A percentile compares a stretch with the other conserved stretches of the same genome.
phyloP scores from a whole-genome alignment of 2,329 filamentous ascomycete genomes.

The Colletotrichum sp. region DNA sequence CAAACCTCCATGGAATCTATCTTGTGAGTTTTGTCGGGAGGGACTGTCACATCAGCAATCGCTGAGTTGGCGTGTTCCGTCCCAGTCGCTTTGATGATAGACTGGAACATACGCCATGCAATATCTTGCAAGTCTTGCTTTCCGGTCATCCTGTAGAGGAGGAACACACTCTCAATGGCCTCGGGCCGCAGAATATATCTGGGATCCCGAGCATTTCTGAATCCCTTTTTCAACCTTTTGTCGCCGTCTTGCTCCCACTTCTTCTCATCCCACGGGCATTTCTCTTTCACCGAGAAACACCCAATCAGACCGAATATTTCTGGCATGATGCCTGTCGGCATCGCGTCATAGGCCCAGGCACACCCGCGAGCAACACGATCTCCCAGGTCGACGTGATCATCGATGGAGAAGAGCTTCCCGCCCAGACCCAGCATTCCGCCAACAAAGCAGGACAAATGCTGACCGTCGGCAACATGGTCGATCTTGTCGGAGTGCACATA shows the following conservation, averaged over 20 bases:
- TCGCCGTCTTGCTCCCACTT: constrained; percentile 25
- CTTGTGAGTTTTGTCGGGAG: constrained; percentile 46
- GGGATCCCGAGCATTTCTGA: constrained; percentile 59
- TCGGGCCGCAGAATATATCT: constrained; percentile 56
- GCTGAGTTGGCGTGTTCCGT: constrained; percentile 55
- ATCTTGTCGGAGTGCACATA: constrained; percentile 22
- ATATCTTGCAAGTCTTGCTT: constrained; percentile 51
- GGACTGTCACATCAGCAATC: constrained; percentile 54
- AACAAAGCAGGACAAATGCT: constrained; percentile 56
- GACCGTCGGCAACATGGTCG: constrained; percentile 34
- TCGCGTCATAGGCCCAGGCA: constrained; percentile 54
- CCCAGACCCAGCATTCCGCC: constrained; percentile 57
- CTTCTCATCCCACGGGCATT: constrained; percentile 50
- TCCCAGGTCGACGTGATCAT: constrained; percentile 47
- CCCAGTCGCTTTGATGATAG: constrained; percentile 48
- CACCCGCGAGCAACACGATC: constrained; percentile 54
- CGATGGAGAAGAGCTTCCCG: constrained; percentile 45
- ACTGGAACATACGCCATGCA: constrained; percentile 59
- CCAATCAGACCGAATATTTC: constrained; percentile 49
- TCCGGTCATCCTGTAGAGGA: constrained; percentile 59
- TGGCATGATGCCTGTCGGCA: constrained; percentile 57
- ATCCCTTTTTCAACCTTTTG: constrained; percentile 54
- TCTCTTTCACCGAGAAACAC: constrained; percentile 41
- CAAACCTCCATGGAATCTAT: constrained; percentile 44
- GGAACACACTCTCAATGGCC: constrained; percentile 59